These are phyloP conservation scores for Geotrichum restrictum DNA, from an alignment of 1,139 yeast species.

Conservation along the genomic window DNA sequence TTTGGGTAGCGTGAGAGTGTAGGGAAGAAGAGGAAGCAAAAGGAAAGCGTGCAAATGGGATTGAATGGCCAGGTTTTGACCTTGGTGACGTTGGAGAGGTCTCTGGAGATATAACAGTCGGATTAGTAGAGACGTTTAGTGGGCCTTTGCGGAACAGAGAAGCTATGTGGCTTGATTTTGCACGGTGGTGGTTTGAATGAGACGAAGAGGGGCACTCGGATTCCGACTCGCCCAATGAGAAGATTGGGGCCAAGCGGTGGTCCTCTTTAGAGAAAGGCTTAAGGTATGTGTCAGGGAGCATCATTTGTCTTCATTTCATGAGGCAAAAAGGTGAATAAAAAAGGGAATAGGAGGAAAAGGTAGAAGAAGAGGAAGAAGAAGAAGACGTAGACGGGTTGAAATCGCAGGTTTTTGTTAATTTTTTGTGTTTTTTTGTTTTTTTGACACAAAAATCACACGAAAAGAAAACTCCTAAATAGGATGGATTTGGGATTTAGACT, in stretches of 20 bases:
- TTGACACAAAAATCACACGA: not conserved
- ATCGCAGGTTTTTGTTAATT: no score
- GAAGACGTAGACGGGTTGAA: no score
- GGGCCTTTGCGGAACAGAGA: not conserved
- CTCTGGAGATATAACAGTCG: not conserved
- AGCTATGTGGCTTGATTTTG: conserved; percentile 5
- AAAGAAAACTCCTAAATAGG: not conserved
- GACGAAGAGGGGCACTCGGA: not conserved
- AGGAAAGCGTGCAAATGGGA: not conserved
- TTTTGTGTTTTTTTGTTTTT: no score
- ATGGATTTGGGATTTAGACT: not conserved
- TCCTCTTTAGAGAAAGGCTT: not conserved
- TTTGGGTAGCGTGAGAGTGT: not conserved
- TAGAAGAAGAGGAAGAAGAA: not conserved
- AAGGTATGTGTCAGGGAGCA: not conserved
- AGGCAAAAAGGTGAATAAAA: not conserved
- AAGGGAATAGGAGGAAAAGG: not conserved
- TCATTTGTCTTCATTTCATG: not conserved
- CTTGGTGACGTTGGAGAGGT: conserved; percentile 9
- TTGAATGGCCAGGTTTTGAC: not conserved
- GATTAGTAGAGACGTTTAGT: not conserved
- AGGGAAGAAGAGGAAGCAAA: conserved; percentile 1
- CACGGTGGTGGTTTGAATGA: conserved; percentile 2
- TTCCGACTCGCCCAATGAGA: conserved; percentile 6
- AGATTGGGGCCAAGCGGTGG: conserved; percentile 2